Evolutionary conservation across 2,329 filamentous ascomycete species (phyloP), one percentile per base, ranked within the genome.

Genomic region (Phyllosticta ampelicida): DNA sequence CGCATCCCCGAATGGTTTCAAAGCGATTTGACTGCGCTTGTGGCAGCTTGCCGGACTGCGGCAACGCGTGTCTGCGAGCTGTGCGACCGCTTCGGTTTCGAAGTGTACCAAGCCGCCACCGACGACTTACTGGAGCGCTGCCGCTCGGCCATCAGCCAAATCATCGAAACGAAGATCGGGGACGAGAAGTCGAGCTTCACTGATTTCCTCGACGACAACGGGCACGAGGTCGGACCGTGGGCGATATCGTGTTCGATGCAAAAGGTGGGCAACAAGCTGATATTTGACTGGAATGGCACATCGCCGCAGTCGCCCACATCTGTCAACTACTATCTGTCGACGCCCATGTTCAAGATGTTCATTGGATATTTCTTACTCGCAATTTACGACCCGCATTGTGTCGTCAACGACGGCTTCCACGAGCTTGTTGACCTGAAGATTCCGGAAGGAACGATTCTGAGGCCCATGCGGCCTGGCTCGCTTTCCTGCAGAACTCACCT

Each of bases 311-410:
- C 74, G 9, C 70, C 73, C 58, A 71, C 70, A 1, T 71, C 72
- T 11, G 75, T 78, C 67, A 79, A 79, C 62, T 79, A 74, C 56
- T 78, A 75, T 60, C 70, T 79, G 2, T 77, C 73, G 0, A 71
- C 73, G 18, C 77, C 74, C 19, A 75, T 77, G 74, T 79, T 79
- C 68, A 77, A 75, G 56, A 78, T 79, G 73, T 78, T 78, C 60
- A 73, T 79, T 50, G 76, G 74, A 0, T 78, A 75, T 62, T 75
- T 74, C 59, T 68, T 79, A 2, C 70, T 78, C n/a, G 75, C 76
- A 1, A 74, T 77, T 1, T 75, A 75, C 36, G 76, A 76, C 26
- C 77, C 77, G 0, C 72, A 76, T 19, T 74, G 72, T 21, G 71
- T 78, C 11, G 76, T 78, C 62, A 79, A 79, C 61, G 76, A 79